phyloP scores from a whole-genome alignment of 805 yeast species.

The Starmerella cellae region DNA sequence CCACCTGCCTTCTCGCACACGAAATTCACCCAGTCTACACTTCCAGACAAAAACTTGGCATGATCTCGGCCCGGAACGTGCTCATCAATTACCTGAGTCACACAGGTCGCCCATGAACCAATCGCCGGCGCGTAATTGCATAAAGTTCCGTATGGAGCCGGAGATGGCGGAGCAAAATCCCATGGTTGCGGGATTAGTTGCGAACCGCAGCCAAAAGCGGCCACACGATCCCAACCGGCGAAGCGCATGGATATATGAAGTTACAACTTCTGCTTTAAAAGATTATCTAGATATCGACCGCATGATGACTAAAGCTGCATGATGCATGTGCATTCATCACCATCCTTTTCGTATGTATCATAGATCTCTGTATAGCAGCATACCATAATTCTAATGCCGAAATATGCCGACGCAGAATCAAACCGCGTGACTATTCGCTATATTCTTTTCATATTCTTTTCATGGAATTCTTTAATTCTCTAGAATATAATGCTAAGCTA shows the following conservation, averaged over 20 bases:
- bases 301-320: too few species aligned
- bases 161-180: constrained; percentile 8
- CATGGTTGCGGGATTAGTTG: constrained; percentile 10
- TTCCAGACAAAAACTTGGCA: not conserved
- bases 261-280: too few species aligned
- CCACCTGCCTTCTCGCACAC: constrained; percentile 12
- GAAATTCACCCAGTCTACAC: constrained; percentile 4
- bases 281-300: too few species aligned
- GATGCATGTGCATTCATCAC: too few species aligned
- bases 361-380: too few species aligned
- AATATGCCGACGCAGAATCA: too few species aligned
- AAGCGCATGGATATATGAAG: not conserved
- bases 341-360: too few species aligned
- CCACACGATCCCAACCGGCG: constrained; percentile 14
- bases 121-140: constrained; percentile 14
- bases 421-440: too few species aligned
- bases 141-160: constrained; percentile 8
- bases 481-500: too few species aligned
- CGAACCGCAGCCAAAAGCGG: constrained; percentile 12
- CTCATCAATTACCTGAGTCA: constrained; percentile 4
- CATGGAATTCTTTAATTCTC: too few species aligned
- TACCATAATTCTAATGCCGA: too few species aligned
- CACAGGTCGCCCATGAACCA: constrained; percentile 16
- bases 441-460: too few species aligned
- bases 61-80: not conserved